Evolutionary conservation across 2,329 filamentous ascomycete genomes (phyloP).

Genomic region (Fusarium siculi): DNA sequence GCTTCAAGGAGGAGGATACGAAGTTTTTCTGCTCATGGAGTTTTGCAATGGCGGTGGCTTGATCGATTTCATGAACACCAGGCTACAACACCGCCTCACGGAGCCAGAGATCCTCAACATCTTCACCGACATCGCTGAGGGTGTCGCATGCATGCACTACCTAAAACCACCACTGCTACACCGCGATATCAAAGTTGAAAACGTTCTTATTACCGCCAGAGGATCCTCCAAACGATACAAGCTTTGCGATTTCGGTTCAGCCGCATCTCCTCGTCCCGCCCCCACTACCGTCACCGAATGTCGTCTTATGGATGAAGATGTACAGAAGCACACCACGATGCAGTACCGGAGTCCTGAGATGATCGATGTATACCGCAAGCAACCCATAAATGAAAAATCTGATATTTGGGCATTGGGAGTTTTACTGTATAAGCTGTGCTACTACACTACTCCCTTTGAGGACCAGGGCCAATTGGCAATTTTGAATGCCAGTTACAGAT

Average conservation of each 20-base stretch:
- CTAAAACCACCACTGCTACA: constrained; percentile 93
- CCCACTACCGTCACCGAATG: constrained; percentile 90
- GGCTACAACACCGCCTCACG: constrained; percentile 93
- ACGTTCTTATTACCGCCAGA: constrained; percentile 85
- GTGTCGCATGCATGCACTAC: constrained; percentile 99
- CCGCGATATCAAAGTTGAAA: constrained; percentile 96
- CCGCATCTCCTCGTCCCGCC: constrained; percentile 83
- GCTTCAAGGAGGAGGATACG: constrained; percentile 90
- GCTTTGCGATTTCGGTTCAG: constrained; percentile 96
- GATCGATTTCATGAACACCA: constrained; percentile 99
- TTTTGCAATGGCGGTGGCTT: constrained; percentile 93
- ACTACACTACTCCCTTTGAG: constrained; percentile 98
- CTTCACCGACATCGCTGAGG: constrained; percentile 94
- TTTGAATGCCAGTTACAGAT: constrained; percentile 93
- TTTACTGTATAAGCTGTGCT: constrained; percentile 96
- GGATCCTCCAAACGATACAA: constrained; percentile 83
- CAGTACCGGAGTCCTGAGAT: constrained; percentile 99
- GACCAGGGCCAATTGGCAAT: constrained; percentile 98
- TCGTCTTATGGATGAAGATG: constrained; percentile 92
- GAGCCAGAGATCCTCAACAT: constrained; percentile 98
- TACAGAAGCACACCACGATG: constrained; percentile 95
- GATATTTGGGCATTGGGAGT: constrained; percentile 98
- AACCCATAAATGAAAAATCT: constrained; percentile 97
- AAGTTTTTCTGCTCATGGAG: constrained; percentile 98
- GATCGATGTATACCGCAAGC: constrained; percentile 97